These are phyloP conservation scores for Candida anglica DNA, from an alignment of 805 yeast species.

Conservation along the genomic window DNA sequence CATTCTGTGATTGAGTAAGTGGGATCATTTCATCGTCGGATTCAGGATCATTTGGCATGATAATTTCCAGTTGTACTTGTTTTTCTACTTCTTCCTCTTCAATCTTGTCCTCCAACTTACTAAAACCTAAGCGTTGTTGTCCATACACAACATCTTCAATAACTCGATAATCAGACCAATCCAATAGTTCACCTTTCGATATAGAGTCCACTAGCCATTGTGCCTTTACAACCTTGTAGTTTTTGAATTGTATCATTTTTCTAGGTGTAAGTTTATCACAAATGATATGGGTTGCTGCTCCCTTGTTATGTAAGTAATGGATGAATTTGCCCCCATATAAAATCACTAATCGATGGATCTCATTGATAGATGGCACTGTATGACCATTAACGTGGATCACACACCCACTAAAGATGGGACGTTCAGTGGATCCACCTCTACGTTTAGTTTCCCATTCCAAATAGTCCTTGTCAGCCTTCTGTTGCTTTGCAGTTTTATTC, in stretches of 20 bases:
- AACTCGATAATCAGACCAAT: constrained; percentile 67
- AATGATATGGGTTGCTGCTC: constrained; percentile 77
- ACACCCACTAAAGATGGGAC: constrained; percentile 57
- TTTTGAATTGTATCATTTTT: constrained; percentile 60
- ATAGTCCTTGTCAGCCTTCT: constrained; percentile 48
- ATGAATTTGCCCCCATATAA: constrained; percentile 77
- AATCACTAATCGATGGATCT: constrained; percentile 66
- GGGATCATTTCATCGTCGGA: constrained; percentile 6
- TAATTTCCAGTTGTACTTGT: neutral
- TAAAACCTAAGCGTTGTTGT: constrained; percentile 37
- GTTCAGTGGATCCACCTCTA: constrained; percentile 13
- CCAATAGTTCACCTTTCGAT: constrained; percentile 40
- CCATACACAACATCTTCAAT: constrained; percentile 51
- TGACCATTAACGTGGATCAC: constrained; percentile 82
- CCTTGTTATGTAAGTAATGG: constrained; percentile 65
- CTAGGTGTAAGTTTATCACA: constrained; percentile 77
- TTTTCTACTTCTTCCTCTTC: neutral
- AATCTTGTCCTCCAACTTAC: neutral
- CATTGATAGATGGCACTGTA: constrained; percentile 74
- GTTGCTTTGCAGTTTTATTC: constrained; percentile 61
- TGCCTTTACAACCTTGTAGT: constrained; percentile 75
- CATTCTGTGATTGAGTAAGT: constrained; percentile 10
- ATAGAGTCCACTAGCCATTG: constrained; percentile 76
- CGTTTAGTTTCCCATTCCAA: constrained; percentile 46
- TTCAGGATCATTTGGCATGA: neutral